Evolutionary conservation across 2,329 filamentous ascomycete species (phyloP).

Genomic region (Verticillium longisporum): DNA sequence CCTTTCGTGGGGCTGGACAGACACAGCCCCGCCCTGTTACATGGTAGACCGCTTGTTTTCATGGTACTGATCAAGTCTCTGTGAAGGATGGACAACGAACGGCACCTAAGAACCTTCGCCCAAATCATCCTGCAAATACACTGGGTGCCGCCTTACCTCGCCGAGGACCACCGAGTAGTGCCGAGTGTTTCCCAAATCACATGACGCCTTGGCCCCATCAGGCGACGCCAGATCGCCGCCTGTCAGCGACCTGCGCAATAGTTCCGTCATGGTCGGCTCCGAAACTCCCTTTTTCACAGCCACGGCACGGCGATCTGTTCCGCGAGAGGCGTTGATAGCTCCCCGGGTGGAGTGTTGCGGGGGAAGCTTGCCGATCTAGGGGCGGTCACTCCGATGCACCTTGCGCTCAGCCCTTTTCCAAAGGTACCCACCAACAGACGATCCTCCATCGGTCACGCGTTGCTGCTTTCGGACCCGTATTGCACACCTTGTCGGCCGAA

Average conservation of each 20-base stretch:
- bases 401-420: not conserved
- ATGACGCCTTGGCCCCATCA: not conserved
- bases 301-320: not conserved
- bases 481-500: not conserved
- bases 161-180: not conserved
- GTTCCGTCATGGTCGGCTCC: not conserved
- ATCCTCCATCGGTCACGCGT: not conserved
- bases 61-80: too few species aligned
- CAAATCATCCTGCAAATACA: not conserved
- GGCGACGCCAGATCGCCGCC: not conserved
- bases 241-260: not conserved
- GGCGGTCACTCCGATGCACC: not conserved
- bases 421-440: not conserved
- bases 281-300: not conserved
- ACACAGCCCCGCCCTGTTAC: too few species aligned
- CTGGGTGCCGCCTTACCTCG: not conserved
- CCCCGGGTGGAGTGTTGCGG: not conserved
- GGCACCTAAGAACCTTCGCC: not conserved
- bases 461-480: not conserved
- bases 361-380: not conserved
- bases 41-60: too few species aligned
- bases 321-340: not conserved
- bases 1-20: too few species aligned
- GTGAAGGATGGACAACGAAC: too few species aligned
- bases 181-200: not conserved